Percentiles rank a stretch among this genome's conserved stretches.
These are phyloP conservation scores for Malbranchea cinnamomea DNA, from an alignment of 2,329 filamentous ascomycete genomes.

Conservation along the genomic window DNA sequence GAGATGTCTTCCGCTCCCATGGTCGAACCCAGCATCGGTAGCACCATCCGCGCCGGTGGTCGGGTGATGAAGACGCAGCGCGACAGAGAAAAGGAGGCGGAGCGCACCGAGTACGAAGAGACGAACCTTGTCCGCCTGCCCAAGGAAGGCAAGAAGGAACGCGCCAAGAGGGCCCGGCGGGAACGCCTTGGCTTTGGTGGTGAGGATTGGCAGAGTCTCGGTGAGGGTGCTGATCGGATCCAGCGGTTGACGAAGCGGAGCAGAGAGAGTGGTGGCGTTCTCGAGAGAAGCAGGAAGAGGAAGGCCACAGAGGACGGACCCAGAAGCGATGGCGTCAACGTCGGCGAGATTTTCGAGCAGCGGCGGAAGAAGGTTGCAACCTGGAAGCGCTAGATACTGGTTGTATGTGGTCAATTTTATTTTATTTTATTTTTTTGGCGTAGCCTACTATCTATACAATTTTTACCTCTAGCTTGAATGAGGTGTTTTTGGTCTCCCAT, in stretches of 20 bases:
- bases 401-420: too few relatives aligned
- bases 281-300: slow-evolving; percentile 80
- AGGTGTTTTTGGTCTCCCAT: too few relatives aligned
- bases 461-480: too few relatives aligned
- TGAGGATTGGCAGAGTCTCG: slow-evolving; percentile 81
- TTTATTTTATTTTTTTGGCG: too few relatives aligned
- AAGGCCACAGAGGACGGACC: slow-evolving; percentile 55
- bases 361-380: slow-evolving; percentile 30
- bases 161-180: slow-evolving; percentile 42
- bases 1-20: slow-evolving; percentile 72
- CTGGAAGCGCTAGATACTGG: slow-evolving; percentile 27
- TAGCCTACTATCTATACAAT: too few relatives aligned
- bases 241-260: slow-evolving; percentile 64
- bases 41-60: slow-evolving; percentile 67
- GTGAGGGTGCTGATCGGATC: slow-evolving; percentile 75
- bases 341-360: slow-evolving; percentile 47
- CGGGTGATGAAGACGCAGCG: slow-evolving; percentile 62
- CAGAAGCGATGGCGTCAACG: slow-evolving; percentile 45
- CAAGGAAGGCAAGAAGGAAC: slow-evolving; percentile 75
- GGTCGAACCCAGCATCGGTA: slow-evolving; percentile 81
- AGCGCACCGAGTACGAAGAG: slow-evolving; percentile 79
- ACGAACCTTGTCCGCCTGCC: slow-evolving; percentile 79
- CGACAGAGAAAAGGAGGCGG: slow-evolving; percentile 62
- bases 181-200: slow-evolving; percentile 57
- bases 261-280: slow-evolving; percentile 38